phyloP scores from a whole-genome alignment of 2,329 filamentous ascomycete genomes.

The Pseudopithomyces maydicus region DNA sequence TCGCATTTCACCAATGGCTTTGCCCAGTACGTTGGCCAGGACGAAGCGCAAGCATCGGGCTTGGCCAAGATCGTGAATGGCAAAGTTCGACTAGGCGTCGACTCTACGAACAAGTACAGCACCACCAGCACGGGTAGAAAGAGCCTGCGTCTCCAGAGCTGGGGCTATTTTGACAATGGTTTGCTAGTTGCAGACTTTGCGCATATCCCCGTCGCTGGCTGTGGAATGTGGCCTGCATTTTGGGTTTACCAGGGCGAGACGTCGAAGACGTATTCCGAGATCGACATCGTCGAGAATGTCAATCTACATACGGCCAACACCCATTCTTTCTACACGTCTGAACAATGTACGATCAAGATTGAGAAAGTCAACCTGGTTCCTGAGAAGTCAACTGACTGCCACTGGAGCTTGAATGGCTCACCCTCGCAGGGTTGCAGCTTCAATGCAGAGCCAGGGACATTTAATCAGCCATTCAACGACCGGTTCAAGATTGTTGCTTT shows the following conservation, averaged over 20 bases:
- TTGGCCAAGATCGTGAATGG: slow-evolving; percentile 19
- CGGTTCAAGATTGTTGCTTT: background rate
- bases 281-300: slow-evolving; percentile 11
- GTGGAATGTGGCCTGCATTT: slow-evolving; percentile 40
- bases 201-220: slow-evolving; percentile 32
- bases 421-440: slow-evolving; percentile 1
- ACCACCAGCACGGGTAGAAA: slow-evolving; percentile 20
- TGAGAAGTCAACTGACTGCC: background rate
- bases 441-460: background rate
- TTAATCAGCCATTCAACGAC: slow-evolving; percentile 4
- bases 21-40: slow-evolving; percentile 26
- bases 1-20: slow-evolving; percentile 20
- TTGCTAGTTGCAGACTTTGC: slow-evolving; percentile 35
- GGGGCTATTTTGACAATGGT: slow-evolving; percentile 25
- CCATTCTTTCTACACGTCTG: slow-evolving; percentile 4
- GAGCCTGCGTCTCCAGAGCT: slow-evolving; percentile 28
- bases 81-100: slow-evolving; percentile 30
- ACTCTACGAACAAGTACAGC: slow-evolving; percentile 20
- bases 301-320: slow-evolving; percentile 2
- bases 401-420: background rate
- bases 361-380: background rate
- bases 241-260: slow-evolving; percentile 46
- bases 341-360: slow-evolving; percentile 6
- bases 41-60: slow-evolving; percentile 18
- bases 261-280: slow-evolving; percentile 7